These are phyloP conservation scores for Coniella lustricola DNA, from an alignment of 2,329 filamentous ascomycete species.

Conservation along the genomic window DNA sequence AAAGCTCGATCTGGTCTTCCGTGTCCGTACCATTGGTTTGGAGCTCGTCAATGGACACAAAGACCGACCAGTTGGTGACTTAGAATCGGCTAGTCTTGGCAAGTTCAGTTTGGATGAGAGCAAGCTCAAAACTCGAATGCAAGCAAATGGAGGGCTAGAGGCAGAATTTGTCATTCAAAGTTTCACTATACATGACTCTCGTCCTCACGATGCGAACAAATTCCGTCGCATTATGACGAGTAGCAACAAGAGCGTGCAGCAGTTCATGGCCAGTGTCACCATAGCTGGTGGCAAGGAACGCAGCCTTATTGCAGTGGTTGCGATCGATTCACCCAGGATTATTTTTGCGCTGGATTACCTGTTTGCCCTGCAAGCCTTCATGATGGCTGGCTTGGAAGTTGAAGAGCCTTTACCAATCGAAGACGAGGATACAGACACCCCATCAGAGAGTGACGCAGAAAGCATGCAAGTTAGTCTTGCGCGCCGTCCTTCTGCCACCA, in stretches of 20 bases:
- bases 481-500: conserved; percentile 24
- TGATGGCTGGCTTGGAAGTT: conserved; percentile 62
- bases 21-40: conserved; percentile 77
- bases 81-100: conserved; percentile 76
- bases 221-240: conserved; percentile 98
- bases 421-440: conserved; percentile 30
- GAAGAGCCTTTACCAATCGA: conserved; percentile 53
- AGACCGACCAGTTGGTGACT: conserved; percentile 68
- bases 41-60: conserved; percentile 77
- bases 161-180: conserved; percentile 89
- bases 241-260: conserved; percentile 89
- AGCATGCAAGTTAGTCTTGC: conserved; percentile 43
- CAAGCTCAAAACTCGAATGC: conserved; percentile 83
- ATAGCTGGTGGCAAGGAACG: conserved; percentile 80
- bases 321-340: conserved; percentile 86
- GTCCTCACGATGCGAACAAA: conserved; percentile 84
- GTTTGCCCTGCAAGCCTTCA: conserved; percentile 79
- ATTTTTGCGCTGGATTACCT: conserved; percentile 96
- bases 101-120: conserved; percentile 93
- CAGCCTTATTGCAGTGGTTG: conserved; percentile 82
- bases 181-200: conserved; percentile 89
- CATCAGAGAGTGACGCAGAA: conserved; percentile 53
- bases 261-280: conserved; percentile 95
- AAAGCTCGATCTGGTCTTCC: conserved; percentile 86
- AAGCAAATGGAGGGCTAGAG: conserved; percentile 85